Conservation (phyloP, 371 early-diverging fungal genomes). For the Actinomucor elegans region DNA sequence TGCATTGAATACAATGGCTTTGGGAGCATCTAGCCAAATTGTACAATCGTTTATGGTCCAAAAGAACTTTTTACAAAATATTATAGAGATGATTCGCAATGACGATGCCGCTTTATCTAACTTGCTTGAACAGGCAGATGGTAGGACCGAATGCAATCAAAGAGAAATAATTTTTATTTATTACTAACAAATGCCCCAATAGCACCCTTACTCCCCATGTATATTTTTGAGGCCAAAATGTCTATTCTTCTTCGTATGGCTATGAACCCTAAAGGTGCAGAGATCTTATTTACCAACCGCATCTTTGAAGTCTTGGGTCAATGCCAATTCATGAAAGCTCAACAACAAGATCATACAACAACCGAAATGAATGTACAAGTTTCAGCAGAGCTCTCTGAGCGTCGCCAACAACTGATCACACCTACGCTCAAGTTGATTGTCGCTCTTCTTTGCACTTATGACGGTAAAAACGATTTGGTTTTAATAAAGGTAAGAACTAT, state of each 20-base stretch:
- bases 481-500: constrained; percentile 40
- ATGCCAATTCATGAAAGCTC: constrained; percentile 53
- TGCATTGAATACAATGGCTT: constrained; percentile 60
- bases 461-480: constrained; percentile 49
- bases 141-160: too few species aligned
- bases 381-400: constrained; percentile 27
- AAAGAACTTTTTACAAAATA: constrained; percentile 69
- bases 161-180: not conserved
- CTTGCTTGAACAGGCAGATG: constrained; percentile 53
- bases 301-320: constrained; percentile 79
- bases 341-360: not conserved
- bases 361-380: not conserved
- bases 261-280: constrained; percentile 72
- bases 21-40: constrained; percentile 46
- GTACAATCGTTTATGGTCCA: constrained; percentile 66
- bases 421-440: constrained; percentile 66
- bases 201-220: constrained; percentile 58
- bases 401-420: constrained; percentile 62
- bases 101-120: constrained; percentile 70
- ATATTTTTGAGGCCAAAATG: constrained; percentile 85
- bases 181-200: not conserved
- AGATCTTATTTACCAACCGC: constrained; percentile 71
- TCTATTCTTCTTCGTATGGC: constrained; percentile 78
- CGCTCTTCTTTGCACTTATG: constrained; percentile 50
- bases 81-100: constrained; percentile 61